phyloP scores from a whole-genome alignment of 768 basidiomycete species.

The Jaapia argillacea region DNA sequence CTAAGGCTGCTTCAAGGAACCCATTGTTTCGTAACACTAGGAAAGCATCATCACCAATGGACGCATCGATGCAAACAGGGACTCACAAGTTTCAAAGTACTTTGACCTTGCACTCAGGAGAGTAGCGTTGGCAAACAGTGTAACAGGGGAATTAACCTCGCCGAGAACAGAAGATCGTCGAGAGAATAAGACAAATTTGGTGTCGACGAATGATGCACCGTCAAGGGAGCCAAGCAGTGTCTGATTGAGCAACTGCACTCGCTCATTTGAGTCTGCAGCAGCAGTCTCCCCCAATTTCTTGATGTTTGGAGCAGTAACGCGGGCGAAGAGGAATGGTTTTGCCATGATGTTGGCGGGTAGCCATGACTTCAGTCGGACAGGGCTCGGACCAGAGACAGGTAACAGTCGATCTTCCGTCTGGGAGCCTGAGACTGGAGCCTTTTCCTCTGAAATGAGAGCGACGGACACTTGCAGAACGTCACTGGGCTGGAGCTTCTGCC shows the following conservation, averaged over 20 bases:
- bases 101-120: constrained; percentile 5
- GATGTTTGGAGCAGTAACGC: neutral
- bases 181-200: constrained; percentile 8
- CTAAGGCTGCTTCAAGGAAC: constrained; percentile 7
- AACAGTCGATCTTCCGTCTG: neutral
- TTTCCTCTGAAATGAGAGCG: neutral
- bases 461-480: neutral
- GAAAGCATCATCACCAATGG: neutral
- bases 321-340: neutral
- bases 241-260: no score
- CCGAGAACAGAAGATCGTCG: constrained; percentile 1
- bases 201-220: constrained; percentile 1
- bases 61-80: constrained; percentile 4
- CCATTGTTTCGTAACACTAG: constrained; percentile 9
- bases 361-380: neutral
- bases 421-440: neutral
- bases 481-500: neutral
- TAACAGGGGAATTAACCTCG: constrained; percentile 5
- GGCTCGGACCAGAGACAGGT: neutral
- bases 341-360: neutral
- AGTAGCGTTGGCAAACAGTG: constrained; percentile 6
- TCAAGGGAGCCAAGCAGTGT: constrained; percentile 4
- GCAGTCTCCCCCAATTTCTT: neutral
- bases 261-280: neutral
- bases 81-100: constrained; percentile 8